Base-by-base conservation (phyloP, 139 green algal species). In the Chlorella sp. region DNA sequence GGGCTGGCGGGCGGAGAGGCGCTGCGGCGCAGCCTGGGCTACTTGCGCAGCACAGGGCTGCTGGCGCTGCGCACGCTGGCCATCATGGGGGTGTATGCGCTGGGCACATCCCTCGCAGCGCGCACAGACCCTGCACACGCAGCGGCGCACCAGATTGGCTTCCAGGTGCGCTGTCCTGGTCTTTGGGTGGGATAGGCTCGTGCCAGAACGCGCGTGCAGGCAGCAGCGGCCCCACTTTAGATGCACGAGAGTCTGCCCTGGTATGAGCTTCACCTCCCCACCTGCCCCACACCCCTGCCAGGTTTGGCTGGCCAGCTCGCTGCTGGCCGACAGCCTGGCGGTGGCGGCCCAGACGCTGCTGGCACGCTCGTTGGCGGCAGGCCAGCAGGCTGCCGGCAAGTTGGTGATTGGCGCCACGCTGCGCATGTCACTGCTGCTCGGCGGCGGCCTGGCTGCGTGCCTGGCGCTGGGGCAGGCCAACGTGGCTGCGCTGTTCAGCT, bases 281-380 rank as follows among this genome's bases (percentile, higher is more conserved):
- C n/a, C 23, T n/a, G 17, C 60, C 2, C 60, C 26, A 30, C 69
- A 7, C 36, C 82, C 79, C 75, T 82, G 93, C n/a, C 90, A 93
- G 88, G n/a, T 97, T 57, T 98, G 94, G 94, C 87, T 97, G 64
- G 93, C 93, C 3, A 90, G 85, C 60, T 92, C 81, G 39, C 86
- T 98, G 74, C 83, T 96, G 60, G 90, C 94, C 9, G 94, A 98
- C 84, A 86, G 88, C 47, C 88, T 98, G 60, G 94, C 95, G 23
- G 93, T 98, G 11, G 94, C 95, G 0, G 93, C 93, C 2, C 94
- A 98, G 88, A 87, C 92, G 13, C 87, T 98, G 55, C 71, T 97
- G 79, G 94, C 92, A 1, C 83, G 86, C 13, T 86, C 85, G 26
- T 28, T 95, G 32, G 90, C 91, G 0, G 78, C 88, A 21, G 81